Base-by-base conservation (phyloP, 2,329 filamentous ascomycete species). In the Aspergillus texensis region DNA sequence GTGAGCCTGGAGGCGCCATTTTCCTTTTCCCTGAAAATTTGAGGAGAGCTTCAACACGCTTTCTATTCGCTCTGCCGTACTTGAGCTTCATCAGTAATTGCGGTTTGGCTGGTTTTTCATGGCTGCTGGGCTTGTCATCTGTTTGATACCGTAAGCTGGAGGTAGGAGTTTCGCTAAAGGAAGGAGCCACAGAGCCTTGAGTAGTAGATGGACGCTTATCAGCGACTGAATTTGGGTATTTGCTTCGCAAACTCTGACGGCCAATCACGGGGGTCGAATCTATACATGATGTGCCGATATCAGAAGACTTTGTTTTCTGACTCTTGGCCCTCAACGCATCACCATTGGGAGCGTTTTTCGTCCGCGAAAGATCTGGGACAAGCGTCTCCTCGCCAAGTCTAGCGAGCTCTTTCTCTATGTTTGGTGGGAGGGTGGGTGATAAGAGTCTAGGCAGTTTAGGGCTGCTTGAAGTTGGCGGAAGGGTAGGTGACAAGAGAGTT, bases 371-470 rank as follows among this genome's bases (percentile, higher is more conserved):
- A 57, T 62, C 63, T 63, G 62, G 32, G 52, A 65, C 55, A 50
- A 69, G 59, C 24, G 77, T 72, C 39, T 74, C 75, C 46, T 79
- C 78, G 32, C 79, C 69, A 41, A 81, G 77, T 62, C 80, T 73
- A 9, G 77, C 79, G 30, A 88, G 72, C 61, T 86, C 83, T 62
- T 81, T 83, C 67, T 85, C 83, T 52, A 88, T 81, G 59, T 82
- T 83, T 2, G 83, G 79, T 8, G 86, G 86, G 4, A 88, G 77
- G 16, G 84, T 86, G 4, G 86, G 85, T 5, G 86, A 88, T n/a
- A 88, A 75, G 41, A 87, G 79, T 11, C 80, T 79, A 12, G 86
- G 86, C 21, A 87, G 73, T 60, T 73, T 78, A 30, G 75, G 74
- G 24, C 68, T 71, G 60, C 64, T 63, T 28, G 83, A 74, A 50